Percentiles rank a stretch among this genome's conserved stretches.
Conservation (phyloP, 2,329 filamentous ascomycete species). For the Phoma sp. region DNA sequence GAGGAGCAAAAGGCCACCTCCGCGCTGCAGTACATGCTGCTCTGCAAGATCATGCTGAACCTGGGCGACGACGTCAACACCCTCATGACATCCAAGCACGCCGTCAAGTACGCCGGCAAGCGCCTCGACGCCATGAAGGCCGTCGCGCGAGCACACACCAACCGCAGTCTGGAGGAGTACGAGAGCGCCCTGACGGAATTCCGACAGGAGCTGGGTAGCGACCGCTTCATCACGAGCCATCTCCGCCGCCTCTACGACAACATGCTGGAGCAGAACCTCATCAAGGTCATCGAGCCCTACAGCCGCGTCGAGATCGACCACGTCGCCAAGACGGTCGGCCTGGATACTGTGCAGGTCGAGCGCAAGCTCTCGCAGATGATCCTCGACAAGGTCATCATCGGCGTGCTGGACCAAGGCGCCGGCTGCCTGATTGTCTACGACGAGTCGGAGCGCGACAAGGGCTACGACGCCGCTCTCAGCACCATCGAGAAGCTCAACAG, state of each 20-base stretch:
- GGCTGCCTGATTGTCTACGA: slow-evolving; percentile 97
- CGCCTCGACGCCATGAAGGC: slow-evolving; percentile 99
- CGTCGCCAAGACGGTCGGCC: slow-evolving; percentile 95
- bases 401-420: slow-evolving; percentile 95
- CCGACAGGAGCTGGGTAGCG: slow-evolving; percentile 90
- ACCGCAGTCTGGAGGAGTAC: slow-evolving; percentile 96
- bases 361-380: slow-evolving; percentile 99
- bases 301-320: slow-evolving; percentile 96
- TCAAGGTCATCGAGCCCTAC: slow-evolving; percentile 99
- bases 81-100: slow-evolving; percentile 94
- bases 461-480: slow-evolving; percentile 90
- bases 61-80: slow-evolving; percentile 93
- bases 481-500: slow-evolving; percentile 97
- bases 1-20: slow-evolving; percentile 90
- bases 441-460: slow-evolving; percentile 89
- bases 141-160: slow-evolving; percentile 91
- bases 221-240: slow-evolving; percentile 96
- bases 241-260: slow-evolving; percentile 94
- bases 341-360: slow-evolving; percentile 96
- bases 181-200: slow-evolving; percentile 90
- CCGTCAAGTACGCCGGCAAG: slow-evolving; percentile 92
- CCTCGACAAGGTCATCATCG: slow-evolving; percentile 97
- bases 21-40: slow-evolving; percentile 97
- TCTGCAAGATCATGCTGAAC: slow-evolving; percentile 99
- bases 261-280: slow-evolving; percentile 98